Percentiles rank a stretch among this genome's conserved stretches.
These are phyloP conservation scores for Phytophthora fragariae DNA, from an alignment of 352 stramenopile genomes.

Conservation along the genomic window DNA sequence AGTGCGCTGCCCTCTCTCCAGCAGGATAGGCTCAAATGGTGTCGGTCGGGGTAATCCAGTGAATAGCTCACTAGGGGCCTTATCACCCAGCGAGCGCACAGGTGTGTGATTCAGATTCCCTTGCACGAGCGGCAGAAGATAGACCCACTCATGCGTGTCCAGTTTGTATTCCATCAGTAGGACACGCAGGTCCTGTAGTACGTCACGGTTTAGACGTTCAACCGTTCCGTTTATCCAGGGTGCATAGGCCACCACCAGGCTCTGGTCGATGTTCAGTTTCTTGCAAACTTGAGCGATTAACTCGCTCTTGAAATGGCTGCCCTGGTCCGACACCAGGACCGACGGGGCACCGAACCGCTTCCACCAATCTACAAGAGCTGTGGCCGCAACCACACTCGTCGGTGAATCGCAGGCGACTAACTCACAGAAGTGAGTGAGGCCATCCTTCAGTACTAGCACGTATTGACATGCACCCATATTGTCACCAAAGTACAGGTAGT, in stretches of 20 bases:
- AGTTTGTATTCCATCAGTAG: no score
- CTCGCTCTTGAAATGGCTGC: not conserved
- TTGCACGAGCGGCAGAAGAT: no score
- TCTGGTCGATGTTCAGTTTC: no score
- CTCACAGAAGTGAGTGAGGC: constrained; percentile 22
- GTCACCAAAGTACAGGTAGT: constrained; percentile 16
- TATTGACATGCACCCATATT: not conserved
- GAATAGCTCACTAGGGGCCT: no score
- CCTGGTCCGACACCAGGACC: constrained; percentile 18
- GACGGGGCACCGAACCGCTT: constrained; percentile 25
- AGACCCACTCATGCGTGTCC: no score
- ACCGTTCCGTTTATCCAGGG: constrained; percentile 27
- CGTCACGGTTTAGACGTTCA: constrained; percentile 24
- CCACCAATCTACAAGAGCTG: constrained; percentile 18
- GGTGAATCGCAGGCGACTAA: constrained; percentile 13
- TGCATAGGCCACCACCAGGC: no score
- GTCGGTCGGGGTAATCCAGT: no score
- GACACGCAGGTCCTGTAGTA: constrained; percentile 12
- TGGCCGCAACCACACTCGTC: constrained; percentile 7
- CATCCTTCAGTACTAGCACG: constrained; percentile 21
- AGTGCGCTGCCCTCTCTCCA: no score
- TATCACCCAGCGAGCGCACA: no score
- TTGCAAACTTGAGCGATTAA: no score
- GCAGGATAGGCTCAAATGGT: no score
- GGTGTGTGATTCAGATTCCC: no score